Evolutionary conservation across 306 rosid species (phyloP).

Genomic region (Prunus dulcis): DNA sequence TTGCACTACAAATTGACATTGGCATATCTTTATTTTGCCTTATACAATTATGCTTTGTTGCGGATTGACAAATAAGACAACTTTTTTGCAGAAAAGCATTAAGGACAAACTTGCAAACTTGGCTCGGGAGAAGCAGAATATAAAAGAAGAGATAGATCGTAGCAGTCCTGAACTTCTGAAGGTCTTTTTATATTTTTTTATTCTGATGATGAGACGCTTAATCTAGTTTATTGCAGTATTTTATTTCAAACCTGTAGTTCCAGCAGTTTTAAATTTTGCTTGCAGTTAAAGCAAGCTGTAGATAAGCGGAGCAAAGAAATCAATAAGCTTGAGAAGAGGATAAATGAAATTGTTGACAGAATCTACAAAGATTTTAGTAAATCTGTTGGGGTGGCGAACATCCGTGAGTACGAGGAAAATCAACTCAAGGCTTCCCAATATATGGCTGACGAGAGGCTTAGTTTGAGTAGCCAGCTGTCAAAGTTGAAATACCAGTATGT

Average conservation of each 20-base stretch:
- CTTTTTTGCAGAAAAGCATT: constrained; percentile 65
- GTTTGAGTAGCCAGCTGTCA: constrained; percentile 83
- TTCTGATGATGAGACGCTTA: constrained; percentile 9
- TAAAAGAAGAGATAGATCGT: constrained; percentile 71
- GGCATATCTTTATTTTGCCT: neutral
- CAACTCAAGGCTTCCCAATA: constrained; percentile 78
- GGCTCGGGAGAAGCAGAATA: constrained; percentile 58
- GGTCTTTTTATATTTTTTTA: constrained; percentile 35
- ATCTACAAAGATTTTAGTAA: constrained; percentile 81
- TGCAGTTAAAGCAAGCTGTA: constrained; percentile 59
- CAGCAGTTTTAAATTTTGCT: constrained; percentile 12
- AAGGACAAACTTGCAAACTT: constrained; percentile 79
- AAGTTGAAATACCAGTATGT: constrained; percentile 91
- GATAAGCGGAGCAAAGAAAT: constrained; percentile 67
- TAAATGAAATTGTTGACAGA: constrained; percentile 84
- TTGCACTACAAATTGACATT: neutral
- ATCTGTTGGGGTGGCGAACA: constrained; percentile 95
- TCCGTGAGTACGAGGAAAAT: constrained; percentile 98
- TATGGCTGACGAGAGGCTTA: constrained; percentile 91
- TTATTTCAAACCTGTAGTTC: constrained; percentile 17
- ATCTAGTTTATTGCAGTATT: constrained; percentile 9
- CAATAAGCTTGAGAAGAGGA: constrained; percentile 71
- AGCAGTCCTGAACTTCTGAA: constrained; percentile 74
- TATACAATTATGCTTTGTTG: neutral
- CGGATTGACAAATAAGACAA: constrained; percentile 20